These are phyloP conservation scores for Eucalyptus albens DNA, from an alignment of 345 rosid genomes.

Conservation along the genomic window DNA sequence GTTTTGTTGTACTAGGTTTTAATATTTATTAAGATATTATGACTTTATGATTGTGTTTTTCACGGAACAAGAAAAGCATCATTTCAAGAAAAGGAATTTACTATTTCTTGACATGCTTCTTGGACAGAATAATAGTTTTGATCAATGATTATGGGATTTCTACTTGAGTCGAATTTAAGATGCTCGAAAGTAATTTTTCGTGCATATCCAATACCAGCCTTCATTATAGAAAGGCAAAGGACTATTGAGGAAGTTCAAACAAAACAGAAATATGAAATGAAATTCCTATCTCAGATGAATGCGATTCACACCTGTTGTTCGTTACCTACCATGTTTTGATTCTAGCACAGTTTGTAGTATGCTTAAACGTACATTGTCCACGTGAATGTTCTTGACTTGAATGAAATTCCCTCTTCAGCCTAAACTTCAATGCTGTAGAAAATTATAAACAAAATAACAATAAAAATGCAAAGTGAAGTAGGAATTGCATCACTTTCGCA, in stretches of 20 bases:
- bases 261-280: not conserved
- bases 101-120: slow-evolving; percentile 17
- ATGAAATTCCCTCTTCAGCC: slow-evolving; percentile 17
- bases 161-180: not conserved
- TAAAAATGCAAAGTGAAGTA: not conserved
- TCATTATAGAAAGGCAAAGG: not conserved
- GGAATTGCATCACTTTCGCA: not conserved
- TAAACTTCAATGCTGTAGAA: slow-evolving; percentile 20
- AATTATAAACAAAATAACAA: not conserved
- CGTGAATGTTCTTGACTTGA: slow-evolving; percentile 12
- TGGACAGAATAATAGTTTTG: slow-evolving; percentile 11
- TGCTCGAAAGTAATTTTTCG: slow-evolving; percentile 5
- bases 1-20: no score
- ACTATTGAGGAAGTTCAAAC: not conserved
- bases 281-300: not conserved
- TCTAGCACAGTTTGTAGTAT: slow-evolving; percentile 20
- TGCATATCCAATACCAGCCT: slow-evolving; percentile 15
- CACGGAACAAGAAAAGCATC: not conserved
- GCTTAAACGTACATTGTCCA: slow-evolving; percentile 1
- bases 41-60: not conserved
- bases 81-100: not conserved
- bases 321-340: slow-evolving; percentile 35
- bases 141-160: slow-evolving; percentile 18
- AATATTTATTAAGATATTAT: no score
- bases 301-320: not conserved